A percentile compares a stretch with the other conserved stretches of the same genome.
These are phyloP conservation scores for Lactifluus pinguis DNA, from an alignment of 768 basidiomycete species.

Conservation along the genomic window DNA sequence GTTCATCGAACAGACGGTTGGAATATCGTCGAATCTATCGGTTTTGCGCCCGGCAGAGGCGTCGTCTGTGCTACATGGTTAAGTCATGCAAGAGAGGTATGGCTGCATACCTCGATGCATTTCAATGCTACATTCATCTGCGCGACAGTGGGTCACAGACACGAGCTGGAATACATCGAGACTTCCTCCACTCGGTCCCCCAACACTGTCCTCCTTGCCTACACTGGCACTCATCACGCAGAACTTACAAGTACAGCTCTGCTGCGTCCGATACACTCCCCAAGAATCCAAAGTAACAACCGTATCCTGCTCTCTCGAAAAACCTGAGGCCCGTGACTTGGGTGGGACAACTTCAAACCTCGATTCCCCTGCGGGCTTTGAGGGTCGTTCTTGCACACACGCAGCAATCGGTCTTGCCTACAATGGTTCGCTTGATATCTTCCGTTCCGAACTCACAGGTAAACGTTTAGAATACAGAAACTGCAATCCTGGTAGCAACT, in stretches of 20 bases:
- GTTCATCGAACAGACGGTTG: constrained; percentile 54
- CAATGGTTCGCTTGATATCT: constrained; percentile 6
- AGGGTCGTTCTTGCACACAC: constrained; percentile 9
- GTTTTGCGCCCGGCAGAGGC: constrained; percentile 40
- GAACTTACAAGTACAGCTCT: constrained; percentile 12
- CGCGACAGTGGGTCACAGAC: constrained; percentile 11
- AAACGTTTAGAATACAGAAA: constrained; percentile 8
- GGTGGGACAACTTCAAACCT: background rate
- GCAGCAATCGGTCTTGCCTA: constrained; percentile 18
- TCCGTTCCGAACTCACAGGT: background rate
- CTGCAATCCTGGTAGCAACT: constrained; percentile 17
- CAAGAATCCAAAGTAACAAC: constrained; percentile 1
- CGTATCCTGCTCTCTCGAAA: constrained; percentile 16
- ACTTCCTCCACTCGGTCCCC: constrained; percentile 18
- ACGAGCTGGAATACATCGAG: constrained; percentile 5
- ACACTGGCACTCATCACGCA: constrained; percentile 15
- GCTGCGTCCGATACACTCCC: background rate
- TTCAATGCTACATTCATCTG: background rate
- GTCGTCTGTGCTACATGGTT: constrained; percentile 59
- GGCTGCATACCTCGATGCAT: background rate
- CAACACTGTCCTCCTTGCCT: constrained; percentile 7
- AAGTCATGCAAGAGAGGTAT: constrained; percentile 49
- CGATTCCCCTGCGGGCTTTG: background rate
- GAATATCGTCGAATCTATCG: constrained; percentile 50
- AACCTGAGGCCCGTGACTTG: constrained; percentile 6